Conservation (phyloP, 2,329 filamentous ascomycete species). For the Scytalidium sp. region DNA sequence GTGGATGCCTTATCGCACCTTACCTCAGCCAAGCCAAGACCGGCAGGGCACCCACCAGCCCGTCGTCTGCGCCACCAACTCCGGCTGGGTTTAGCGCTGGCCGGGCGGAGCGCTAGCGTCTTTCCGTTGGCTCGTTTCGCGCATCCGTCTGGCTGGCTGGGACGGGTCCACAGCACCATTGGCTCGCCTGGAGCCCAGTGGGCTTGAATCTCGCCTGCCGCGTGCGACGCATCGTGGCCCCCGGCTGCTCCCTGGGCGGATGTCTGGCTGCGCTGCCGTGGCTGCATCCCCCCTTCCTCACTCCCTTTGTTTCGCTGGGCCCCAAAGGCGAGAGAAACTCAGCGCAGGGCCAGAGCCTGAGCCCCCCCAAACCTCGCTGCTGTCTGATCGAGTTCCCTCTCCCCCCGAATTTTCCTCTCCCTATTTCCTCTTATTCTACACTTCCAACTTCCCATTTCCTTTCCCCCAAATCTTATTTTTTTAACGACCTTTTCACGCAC, state of each 20-base stretch:
- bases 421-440: constrained; percentile 3
- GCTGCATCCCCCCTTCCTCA: not conserved
- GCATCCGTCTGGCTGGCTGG: not conserved
- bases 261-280: not conserved
- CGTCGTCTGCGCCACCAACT: not conserved
- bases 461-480: not conserved
- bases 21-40: not conserved
- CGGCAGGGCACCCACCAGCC: not conserved
- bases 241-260: not conserved
- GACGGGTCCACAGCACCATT: not conserved
- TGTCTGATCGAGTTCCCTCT: no score
- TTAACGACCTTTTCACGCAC: not conserved
- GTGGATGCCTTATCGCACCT: not conserved
- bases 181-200: not conserved
- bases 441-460: constrained; percentile 4
- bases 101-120: not conserved
- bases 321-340: not conserved
- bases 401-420: not conserved
- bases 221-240: not conserved
- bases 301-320: not conserved
- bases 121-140: not conserved
- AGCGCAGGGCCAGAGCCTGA: not conserved
- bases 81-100: not conserved
- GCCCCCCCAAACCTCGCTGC: not conserved
- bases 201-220: not conserved